Conservation (phyloP, 768 basidiomycete species). For the Cyclocybe cylindracea region DNA sequence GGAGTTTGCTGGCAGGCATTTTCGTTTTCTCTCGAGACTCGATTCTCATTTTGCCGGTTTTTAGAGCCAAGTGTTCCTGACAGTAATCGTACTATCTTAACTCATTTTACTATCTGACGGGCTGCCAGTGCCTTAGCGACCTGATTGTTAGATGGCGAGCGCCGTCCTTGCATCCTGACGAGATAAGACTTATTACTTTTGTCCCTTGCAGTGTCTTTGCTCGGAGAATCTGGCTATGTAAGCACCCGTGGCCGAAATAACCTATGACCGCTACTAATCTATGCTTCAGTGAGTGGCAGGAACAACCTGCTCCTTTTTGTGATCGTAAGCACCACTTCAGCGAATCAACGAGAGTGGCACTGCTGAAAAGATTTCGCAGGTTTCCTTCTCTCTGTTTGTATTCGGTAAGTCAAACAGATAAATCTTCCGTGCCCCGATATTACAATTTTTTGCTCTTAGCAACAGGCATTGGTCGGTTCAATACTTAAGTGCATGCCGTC, state of each 20-base stretch:
- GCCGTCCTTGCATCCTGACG: neutral
- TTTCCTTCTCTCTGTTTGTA: slow-evolving; percentile 11
- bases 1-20: slow-evolving; percentile 18
- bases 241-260: neutral
- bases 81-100: slow-evolving; percentile 8
- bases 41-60: neutral
- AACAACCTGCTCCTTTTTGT: slow-evolving; percentile 14
- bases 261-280: neutral
- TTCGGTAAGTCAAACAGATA: slow-evolving; percentile 7
- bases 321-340: slow-evolving; percentile 11
- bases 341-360: neutral
- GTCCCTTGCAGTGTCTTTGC: slow-evolving; percentile 19
- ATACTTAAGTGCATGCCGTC: too few species aligned
- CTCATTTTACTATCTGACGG: neutral
- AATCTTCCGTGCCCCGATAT: neutral
- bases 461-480: slow-evolving; percentile 14
- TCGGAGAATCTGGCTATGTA: slow-evolving; percentile 24
- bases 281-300: slow-evolving; percentile 12
- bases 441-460: neutral
- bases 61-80: slow-evolving; percentile 22
- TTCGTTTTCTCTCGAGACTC: neutral
- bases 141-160: slow-evolving; percentile 22
- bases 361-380: neutral
- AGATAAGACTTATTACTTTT: neutral
- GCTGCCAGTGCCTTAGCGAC: slow-evolving; percentile 19